phyloP scores from a whole-genome alignment of 2,329 filamentous ascomycete species.

The Rhinocladiella similis region DNA sequence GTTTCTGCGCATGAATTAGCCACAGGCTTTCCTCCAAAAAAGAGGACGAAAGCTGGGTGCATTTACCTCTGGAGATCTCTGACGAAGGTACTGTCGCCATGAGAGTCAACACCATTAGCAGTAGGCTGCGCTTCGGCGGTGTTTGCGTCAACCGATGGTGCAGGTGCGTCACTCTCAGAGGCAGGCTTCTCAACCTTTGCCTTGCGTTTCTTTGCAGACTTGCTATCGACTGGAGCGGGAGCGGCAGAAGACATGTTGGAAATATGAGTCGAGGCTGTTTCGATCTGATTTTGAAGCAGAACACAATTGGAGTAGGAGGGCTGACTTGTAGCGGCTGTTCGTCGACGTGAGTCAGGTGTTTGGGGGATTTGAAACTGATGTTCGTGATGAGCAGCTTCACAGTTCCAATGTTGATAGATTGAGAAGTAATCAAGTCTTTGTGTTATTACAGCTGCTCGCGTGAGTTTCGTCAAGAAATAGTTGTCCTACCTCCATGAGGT shows the following conservation, averaged over 20 bases:
- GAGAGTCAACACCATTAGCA: constrained; percentile 60
- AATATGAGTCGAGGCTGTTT: neutral
- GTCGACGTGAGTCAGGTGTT: too few species aligned
- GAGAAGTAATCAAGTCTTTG: neutral
- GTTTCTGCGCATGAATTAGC: constrained; percentile 56
- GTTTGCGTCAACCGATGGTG: constrained; percentile 37
- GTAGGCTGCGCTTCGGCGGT: constrained; percentile 41
- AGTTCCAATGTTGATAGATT: neutral
- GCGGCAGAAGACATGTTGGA: constrained; percentile 22
- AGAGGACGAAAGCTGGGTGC: constrained; percentile 33
- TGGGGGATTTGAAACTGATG: too few species aligned
- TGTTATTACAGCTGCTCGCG: neutral
- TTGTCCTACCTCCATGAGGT: neutral
- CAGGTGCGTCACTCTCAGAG: constrained; percentile 52
- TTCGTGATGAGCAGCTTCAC: neutral
- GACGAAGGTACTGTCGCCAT: constrained; percentile 73
- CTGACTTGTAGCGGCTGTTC: too few species aligned
- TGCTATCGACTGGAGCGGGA: constrained; percentile 50
- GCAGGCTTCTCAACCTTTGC: constrained; percentile 49
- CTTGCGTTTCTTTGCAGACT: constrained; percentile 67
- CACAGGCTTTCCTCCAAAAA: constrained; percentile 5
- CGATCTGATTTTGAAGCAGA: neutral
- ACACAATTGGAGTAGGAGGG: constrained; percentile 1
- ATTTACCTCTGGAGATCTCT: constrained; percentile 84
- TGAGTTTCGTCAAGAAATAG: neutral